phyloP scores from a whole-genome alignment of 352 stramenopile genomes.

The Globisporangium acanthophoron region DNA sequence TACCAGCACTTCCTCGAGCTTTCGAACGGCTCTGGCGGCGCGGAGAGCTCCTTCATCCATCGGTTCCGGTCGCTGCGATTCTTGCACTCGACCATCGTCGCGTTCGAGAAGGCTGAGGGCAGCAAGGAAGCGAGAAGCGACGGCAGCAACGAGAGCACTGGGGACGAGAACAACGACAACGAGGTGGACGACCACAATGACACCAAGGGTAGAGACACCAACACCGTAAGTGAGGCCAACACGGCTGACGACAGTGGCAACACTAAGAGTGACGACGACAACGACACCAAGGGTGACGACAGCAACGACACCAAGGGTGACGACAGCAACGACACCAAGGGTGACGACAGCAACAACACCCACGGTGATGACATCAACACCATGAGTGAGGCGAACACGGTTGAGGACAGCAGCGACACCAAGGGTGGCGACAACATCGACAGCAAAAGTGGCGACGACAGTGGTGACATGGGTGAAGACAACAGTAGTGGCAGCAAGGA shows the following conservation, averaged over 20 bases:
- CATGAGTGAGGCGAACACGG: neutral
- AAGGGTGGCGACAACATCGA: neutral
- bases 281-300: neutral
- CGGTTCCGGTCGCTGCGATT: constrained; percentile 1
- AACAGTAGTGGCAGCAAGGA: neutral
- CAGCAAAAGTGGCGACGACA: neutral
- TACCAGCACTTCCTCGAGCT: constrained; percentile 1
- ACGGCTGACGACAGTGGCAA: neutral
- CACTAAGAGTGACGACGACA: neutral
- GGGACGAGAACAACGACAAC: neutral
- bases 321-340: neutral
- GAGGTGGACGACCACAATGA: neutral
- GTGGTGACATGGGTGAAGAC: neutral
- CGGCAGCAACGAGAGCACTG: neutral
- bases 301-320: neutral
- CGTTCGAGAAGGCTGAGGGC: neutral
- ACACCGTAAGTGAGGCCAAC: neutral
- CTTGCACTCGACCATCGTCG: constrained; percentile 1
- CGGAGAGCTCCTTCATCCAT: constrained; percentile 1
- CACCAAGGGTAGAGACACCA: too few species aligned
- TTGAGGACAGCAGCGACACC: neutral
- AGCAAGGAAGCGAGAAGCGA: neutral
- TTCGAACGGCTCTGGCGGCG: neutral
- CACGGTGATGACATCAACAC: neutral
- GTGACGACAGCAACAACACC: neutral